Evolutionary conservation across 306 rosid species (phyloP).

Genomic region (Rubus parviflorus): DNA sequence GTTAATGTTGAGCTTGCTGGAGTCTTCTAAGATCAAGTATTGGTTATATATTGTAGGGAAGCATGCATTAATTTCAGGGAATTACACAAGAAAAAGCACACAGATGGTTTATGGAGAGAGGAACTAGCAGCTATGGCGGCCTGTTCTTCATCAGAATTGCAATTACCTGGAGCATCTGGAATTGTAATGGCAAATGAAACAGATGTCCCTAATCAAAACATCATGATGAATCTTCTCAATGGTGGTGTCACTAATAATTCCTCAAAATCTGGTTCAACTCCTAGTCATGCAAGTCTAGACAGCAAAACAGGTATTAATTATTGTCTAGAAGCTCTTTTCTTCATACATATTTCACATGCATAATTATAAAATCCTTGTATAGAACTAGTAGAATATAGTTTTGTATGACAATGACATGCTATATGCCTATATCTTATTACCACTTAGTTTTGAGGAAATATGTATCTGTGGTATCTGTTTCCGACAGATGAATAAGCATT

Average conservation of each 20-base stretch:
- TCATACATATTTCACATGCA: not conserved
- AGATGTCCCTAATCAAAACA: conserved; percentile 1
- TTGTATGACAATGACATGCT: not conserved
- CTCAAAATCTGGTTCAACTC: not conserved
- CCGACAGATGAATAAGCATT: not conserved
- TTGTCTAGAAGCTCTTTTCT: not conserved
- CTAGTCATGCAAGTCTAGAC: conserved; percentile 5
- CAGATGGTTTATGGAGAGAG: conserved; percentile 17
- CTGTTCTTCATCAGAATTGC: conserved; percentile 16
- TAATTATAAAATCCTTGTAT: not conserved
- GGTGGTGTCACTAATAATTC: not conserved
- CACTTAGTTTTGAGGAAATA: not conserved
- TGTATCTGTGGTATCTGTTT: not conserved
- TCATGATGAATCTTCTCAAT: conserved; percentile 12
- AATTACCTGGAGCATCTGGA: conserved; percentile 8
- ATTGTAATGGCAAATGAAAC: conserved; percentile 13
- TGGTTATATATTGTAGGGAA: conserved; percentile 17
- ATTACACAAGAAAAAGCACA: conserved; percentile 20
- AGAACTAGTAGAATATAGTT: not conserved
- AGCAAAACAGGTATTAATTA: conserved; percentile 1
- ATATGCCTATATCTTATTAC: not conserved
- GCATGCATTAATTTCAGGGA: conserved; percentile 21
- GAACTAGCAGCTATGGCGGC: conserved; percentile 23
- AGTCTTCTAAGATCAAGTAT: not conserved
- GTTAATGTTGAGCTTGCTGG: not conserved